These are phyloP conservation scores for Podaxis mareebaensis DNA, from an alignment of 768 basidiomycete species.

Conservation along the genomic window DNA sequence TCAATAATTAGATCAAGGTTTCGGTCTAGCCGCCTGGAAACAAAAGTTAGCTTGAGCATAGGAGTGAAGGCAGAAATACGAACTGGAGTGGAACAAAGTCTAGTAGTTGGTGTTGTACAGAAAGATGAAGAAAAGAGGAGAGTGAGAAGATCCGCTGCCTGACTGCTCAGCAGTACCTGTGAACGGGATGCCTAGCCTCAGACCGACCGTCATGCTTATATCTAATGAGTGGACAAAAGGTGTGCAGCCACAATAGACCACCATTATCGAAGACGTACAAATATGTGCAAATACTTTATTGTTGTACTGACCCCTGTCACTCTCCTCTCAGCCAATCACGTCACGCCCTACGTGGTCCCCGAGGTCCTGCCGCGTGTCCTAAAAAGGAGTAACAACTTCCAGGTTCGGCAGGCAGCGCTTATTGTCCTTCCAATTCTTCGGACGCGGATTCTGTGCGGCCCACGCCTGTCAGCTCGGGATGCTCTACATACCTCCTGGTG, in stretches of 20 bases:
- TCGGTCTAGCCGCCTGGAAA: constrained; percentile 9
- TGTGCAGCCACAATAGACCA: not conserved
- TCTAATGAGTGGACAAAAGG: constrained; percentile 17
- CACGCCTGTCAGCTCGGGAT: not conserved
- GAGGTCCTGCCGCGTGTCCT: not conserved
- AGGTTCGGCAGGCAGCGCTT: not conserved
- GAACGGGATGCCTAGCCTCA: constrained; percentile 19
- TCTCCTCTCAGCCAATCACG: not conserved
- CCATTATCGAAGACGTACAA: constrained; percentile 9
- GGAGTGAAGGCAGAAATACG: constrained; percentile 16
- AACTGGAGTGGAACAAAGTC: constrained; percentile 14
- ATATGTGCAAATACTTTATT: constrained; percentile 16
- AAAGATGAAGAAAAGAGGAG: not conserved
- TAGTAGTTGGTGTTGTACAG: not conserved
- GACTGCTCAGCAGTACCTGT: constrained; percentile 16
- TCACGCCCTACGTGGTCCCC: not conserved
- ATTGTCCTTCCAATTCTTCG: not conserved
- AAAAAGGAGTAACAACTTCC: constrained; percentile 12
- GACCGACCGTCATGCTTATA: constrained; percentile 23
- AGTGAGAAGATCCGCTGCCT: constrained; percentile 6
- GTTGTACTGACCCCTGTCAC: constrained; percentile 4
- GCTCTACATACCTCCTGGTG: not conserved
- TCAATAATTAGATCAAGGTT: not conserved
- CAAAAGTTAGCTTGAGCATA: constrained; percentile 2
- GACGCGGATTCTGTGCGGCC: not conserved